These are phyloP conservation scores for Chytriomyces hyalinus DNA, from an alignment of 192 early-diverging fungal species.

Conservation along the genomic window DNA sequence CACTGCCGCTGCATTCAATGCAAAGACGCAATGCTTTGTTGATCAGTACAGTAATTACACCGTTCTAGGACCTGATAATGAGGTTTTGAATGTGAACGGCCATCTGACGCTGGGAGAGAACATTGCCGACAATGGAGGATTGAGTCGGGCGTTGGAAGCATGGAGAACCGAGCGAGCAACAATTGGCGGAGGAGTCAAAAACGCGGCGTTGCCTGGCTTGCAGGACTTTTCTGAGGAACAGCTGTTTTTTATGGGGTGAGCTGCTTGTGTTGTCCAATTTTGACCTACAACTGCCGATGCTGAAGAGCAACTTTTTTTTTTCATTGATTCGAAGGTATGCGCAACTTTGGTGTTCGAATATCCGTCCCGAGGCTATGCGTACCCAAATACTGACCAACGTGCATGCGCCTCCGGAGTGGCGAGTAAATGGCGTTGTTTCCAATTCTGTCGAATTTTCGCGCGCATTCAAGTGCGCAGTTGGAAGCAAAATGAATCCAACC, in stretches of 20 bases:
- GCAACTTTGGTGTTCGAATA: constrained; percentile 37
- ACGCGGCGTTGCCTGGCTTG: constrained; percentile 48
- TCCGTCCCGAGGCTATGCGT: constrained; percentile 21
- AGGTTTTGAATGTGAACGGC: constrained; percentile 58
- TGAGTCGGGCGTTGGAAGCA: constrained; percentile 50
- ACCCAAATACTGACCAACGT: constrained; percentile 63
- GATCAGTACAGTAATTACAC: constrained; percentile 64
- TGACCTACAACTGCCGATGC: too few species aligned
- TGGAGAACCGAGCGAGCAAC: constrained; percentile 33
- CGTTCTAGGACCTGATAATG: constrained; percentile 41
- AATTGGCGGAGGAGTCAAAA: constrained; percentile 29
- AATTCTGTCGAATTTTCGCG: constrained; percentile 73
- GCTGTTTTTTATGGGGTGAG: constrained; percentile 49
- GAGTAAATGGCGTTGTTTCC: constrained; percentile 72
- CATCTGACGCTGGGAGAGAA: constrained; percentile 65
- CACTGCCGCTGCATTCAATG: constrained; percentile 60
- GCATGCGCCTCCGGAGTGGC: constrained; percentile 68
- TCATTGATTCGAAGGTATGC: constrained; percentile 45
- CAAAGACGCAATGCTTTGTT: constrained; percentile 63
- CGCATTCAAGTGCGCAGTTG: constrained; percentile 68
- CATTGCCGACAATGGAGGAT: constrained; percentile 73
- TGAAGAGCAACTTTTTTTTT: not conserved
- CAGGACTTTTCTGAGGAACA: constrained; percentile 44
- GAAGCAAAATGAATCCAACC: constrained; percentile 70
- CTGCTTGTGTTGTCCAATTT: not conserved